phyloP scores from a whole-genome alignment of 306 rosid genomes.

The Prunus persica region DNA sequence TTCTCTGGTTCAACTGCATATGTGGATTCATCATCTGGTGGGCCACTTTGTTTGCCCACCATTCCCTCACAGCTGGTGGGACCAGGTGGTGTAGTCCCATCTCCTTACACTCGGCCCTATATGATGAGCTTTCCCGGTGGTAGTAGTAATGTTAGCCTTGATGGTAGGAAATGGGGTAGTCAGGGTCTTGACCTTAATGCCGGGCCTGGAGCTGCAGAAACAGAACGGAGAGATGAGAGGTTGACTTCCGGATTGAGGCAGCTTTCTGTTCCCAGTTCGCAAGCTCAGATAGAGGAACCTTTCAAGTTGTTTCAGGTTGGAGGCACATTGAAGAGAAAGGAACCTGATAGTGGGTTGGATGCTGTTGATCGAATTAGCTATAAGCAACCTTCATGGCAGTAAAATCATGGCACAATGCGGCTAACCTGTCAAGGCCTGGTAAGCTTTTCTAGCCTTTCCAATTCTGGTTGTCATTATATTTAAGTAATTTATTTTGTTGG shows the following conservation, averaged over 20 bases:
- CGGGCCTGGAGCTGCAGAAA: conserved; percentile 68
- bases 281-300: conserved; percentile 69
- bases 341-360: conserved; percentile 90
- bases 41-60: conserved; percentile 74
- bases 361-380: conserved; percentile 65
- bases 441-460: conserved; percentile 14
- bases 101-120: conserved; percentile 65
- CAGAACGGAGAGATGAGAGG: conserved; percentile 73
- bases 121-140: conserved; percentile 80
- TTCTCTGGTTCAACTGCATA: conserved; percentile 79
- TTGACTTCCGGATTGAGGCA: conserved; percentile 63
- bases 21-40: conserved; percentile 73
- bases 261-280: conserved; percentile 61
- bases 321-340: conserved; percentile 77
- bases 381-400: conserved; percentile 80
- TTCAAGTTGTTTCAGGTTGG: conserved; percentile 73
- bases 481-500: neutral
- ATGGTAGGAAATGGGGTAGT: conserved; percentile 86
- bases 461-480: neutral
- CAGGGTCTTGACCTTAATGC: conserved; percentile 90
- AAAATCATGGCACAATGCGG: conserved; percentile 27
- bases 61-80: conserved; percentile 78
- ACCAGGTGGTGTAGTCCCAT: conserved; percentile 63
- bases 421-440: conserved; percentile 31
- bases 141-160: conserved; percentile 62